These are phyloP conservation scores for Mentha longifolia DNA, from an alignment of 257 asterid genomes.

Conservation along the genomic window DNA sequence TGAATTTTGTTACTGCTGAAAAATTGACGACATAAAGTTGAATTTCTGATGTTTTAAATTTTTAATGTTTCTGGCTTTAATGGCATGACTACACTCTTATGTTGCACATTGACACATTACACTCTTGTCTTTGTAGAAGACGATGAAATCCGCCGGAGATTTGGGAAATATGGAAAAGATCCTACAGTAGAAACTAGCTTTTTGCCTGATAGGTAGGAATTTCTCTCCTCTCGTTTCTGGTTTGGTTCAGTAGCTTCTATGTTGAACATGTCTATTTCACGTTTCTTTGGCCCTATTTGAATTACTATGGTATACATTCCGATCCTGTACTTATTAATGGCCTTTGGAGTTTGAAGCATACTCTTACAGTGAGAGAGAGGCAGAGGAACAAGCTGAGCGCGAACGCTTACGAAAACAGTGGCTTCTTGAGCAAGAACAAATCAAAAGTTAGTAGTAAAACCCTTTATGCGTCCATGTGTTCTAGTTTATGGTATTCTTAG, in stretches of 20 bases:
- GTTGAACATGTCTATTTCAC: constrained; percentile 26
- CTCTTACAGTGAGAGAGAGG: constrained; percentile 99
- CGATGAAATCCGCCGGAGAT: constrained; percentile 55
- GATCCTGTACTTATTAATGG: constrained; percentile 54
- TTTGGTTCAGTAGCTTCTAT: neutral
- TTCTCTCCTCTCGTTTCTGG: constrained; percentile 21
- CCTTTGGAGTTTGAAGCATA: constrained; percentile 79
- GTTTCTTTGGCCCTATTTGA: neutral
- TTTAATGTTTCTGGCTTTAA: constrained; percentile 7
- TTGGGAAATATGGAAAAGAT: constrained; percentile 91
- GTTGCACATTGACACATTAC: constrained; percentile 16
- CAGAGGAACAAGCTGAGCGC: constrained; percentile 99
- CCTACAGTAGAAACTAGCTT: constrained; percentile 98
- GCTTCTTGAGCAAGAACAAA: constrained; percentile 87
- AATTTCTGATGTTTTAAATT: neutral
- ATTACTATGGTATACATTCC: constrained; percentile 29
- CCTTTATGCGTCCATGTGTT: constrained; percentile 19
- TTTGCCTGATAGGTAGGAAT: constrained; percentile 91
- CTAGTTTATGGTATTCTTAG: constrained; percentile 28
- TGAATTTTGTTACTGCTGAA: neutral
- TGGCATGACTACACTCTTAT: neutral
- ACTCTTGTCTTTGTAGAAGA: constrained; percentile 44
- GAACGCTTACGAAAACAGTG: constrained; percentile 94
- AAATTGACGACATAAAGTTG: neutral
- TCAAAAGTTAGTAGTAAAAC: constrained; percentile 61